Base-by-base conservation (phyloP, 2,329 filamentous ascomycete genomes). In the Exophiala lecanii-corni region DNA sequence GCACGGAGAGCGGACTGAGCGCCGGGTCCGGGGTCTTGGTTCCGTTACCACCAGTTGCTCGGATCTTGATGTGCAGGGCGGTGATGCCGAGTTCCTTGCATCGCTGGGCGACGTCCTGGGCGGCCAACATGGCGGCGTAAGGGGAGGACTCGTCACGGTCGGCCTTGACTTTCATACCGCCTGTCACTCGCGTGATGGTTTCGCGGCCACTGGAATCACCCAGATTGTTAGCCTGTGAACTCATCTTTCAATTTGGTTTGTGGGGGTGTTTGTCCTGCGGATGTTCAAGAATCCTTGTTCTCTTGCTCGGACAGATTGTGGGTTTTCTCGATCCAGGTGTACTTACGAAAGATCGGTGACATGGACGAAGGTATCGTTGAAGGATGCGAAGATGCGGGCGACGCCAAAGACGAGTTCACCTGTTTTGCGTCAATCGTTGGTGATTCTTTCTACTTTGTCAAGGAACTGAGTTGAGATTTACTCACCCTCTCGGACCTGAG, bases 161-260 rank as follows among this genome's bases (percentile, higher is more conserved):
- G 74, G 89, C 89, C 86, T 98, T 98, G 82, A 98, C 92, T 82
- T 98, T 98, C 92, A 98, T 98, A 70, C 94, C 94, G 78, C 94
- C 92, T 65, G 94, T 98, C 62, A 98, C 91, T 87, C 92, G 89
- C 82, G 82, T 87, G 79, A 98, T 96, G 76, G 94, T 98, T 86
- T 98, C 92, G 76, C 92, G 92, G 77, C 92, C 92, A 76, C 87
- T 94, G 78, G 71, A 79, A 81, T 79, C 75, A 81, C 74, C 75
- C 75, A 79, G 70, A 66, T 70, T 67, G 75, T 84, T 74, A 83
- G 79, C 74, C 73, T 75, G 56, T 69, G 59, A 66, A 65, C 64
- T 62, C 61, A 51, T 59, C 45, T 21, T 12, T 28, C 51, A 15
- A 34, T 39, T 41, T n/a, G 17, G 38, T 25, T 30, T 7, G 38